Evolutionary conservation across 306 rosid genomes (phyloP).

Genomic region (Trifolium dubium): DNA sequence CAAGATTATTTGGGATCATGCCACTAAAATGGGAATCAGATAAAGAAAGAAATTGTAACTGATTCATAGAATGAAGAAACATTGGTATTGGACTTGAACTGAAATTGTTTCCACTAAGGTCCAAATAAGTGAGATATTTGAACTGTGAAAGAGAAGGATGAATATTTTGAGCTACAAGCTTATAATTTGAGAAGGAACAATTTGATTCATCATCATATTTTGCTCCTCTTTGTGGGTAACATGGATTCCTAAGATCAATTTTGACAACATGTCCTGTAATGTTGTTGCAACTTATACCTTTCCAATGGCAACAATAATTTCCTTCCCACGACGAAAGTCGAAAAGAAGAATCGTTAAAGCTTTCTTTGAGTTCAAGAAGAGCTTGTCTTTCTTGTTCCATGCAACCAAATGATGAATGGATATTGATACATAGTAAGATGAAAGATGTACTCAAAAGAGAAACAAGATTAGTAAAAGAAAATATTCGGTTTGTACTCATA

Average conservation of each 20-base stretch:
- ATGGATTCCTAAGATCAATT: conserved; percentile 31
- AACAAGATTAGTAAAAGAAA: neutral
- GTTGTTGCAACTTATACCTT: conserved; percentile 29
- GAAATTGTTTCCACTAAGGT: conserved; percentile 40
- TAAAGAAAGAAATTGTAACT: conserved; percentile 27
- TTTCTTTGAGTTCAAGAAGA: neutral
- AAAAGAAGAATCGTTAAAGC: neutral
- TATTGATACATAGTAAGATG: neutral
- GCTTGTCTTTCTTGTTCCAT: conserved; percentile 33
- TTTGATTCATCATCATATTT: neutral
- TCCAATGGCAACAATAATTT: conserved; percentile 16
- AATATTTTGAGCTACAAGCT: conserved; percentile 12
- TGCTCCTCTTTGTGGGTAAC: neutral
- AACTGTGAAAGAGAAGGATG: conserved; percentile 22
- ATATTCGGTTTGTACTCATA: too few relatives aligned
- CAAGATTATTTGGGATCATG: conserved; percentile 28
- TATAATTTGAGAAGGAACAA: neutral
- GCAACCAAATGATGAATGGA: conserved; percentile 6
- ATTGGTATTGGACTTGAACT: conserved; percentile 19
- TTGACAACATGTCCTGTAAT: conserved; percentile 4
- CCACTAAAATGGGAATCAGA: conserved; percentile 22
- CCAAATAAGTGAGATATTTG: conserved; percentile 36
- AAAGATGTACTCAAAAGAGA: neutral
- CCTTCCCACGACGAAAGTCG: conserved; percentile 39
- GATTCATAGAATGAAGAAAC: conserved; percentile 6